phyloP scores from a whole-genome alignment of 2,329 filamentous ascomycete genomes.

The Ascochyta koolunga region DNA sequence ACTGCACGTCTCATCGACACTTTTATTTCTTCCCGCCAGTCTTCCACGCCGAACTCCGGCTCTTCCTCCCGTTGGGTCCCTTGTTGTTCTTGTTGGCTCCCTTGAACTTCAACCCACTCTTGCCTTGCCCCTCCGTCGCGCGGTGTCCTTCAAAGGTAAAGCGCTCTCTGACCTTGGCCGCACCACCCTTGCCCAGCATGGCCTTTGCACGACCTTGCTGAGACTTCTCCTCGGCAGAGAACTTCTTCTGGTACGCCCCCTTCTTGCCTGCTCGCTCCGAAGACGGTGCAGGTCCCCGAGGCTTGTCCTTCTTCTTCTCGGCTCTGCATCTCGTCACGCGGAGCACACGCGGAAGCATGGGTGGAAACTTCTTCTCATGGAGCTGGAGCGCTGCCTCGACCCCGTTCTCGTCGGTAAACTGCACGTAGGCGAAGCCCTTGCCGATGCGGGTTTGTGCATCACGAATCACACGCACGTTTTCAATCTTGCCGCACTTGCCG shows the following conservation, averaged over 20 bases:
- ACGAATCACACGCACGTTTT: conserved; percentile 90
- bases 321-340: conserved; percentile 88
- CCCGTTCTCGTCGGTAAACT: conserved; percentile 84
- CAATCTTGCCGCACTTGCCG: conserved; percentile 77
- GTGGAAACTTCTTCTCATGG: conserved; percentile 90
- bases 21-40: conserved; percentile 25
- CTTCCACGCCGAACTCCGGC: conserved; percentile 55
- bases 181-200: conserved; percentile 73
- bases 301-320: conserved; percentile 48
- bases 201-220: conserved; percentile 75
- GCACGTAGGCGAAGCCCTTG: conserved; percentile 97
- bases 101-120: conserved; percentile 63
- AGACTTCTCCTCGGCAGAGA: conserved; percentile 72
- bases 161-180: conserved; percentile 67
- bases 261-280: conserved; percentile 31
- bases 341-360: conserved; percentile 86
- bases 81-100: conserved; percentile 61
- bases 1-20: background rate
- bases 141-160: conserved; percentile 84
- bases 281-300: conserved; percentile 37
- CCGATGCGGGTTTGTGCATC: conserved; percentile 90
- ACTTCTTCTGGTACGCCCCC: conserved; percentile 70
- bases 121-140: conserved; percentile 70
- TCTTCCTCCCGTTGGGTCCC: conserved; percentile 52
- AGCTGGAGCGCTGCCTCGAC: conserved; percentile 91